phyloP scores from a whole-genome alignment of 2,329 filamentous ascomycete genomes.

The Fusarium pininemorale region DNA sequence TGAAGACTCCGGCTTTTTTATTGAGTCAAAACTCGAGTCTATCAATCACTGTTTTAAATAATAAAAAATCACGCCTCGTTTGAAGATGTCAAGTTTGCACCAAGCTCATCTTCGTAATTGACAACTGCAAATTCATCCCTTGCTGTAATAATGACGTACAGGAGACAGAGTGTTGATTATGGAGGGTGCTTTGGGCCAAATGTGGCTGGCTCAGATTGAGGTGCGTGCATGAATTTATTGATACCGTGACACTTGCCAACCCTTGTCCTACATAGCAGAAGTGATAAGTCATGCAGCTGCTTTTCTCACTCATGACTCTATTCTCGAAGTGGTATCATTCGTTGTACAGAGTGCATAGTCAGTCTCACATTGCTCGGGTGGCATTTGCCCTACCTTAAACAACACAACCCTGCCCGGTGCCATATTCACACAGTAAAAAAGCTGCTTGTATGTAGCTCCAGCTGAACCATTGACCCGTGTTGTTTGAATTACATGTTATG shows the following conservation, averaged over 20 bases:
- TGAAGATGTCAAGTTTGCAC: not conserved
- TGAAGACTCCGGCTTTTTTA: not conserved
- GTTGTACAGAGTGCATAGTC: not conserved
- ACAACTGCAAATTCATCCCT: not conserved
- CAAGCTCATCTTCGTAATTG: not conserved
- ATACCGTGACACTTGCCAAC: not conserved
- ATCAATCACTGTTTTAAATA: not conserved
- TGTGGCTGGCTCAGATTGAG: conserved; percentile 15
- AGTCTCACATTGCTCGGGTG: not conserved
- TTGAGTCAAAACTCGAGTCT: not conserved
- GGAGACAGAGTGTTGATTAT: not conserved
- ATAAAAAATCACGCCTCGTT: too few species aligned
- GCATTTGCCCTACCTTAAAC: not conserved
- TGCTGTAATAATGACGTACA: conserved; percentile 21
- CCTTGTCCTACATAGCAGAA: not conserved
- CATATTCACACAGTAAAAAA: not conserved
- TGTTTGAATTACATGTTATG: not conserved
- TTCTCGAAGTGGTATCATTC: not conserved
- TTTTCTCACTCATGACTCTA: not conserved
- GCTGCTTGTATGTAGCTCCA: not conserved
- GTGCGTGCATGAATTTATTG: not conserved
- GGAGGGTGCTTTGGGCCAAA: not conserved
- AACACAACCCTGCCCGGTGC: not conserved
- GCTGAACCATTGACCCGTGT: not conserved
- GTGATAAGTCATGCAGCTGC: not conserved